phyloP scores from a whole-genome alignment of 2,329 filamentous ascomycete species.

The Raffaelea arxii region DNA sequence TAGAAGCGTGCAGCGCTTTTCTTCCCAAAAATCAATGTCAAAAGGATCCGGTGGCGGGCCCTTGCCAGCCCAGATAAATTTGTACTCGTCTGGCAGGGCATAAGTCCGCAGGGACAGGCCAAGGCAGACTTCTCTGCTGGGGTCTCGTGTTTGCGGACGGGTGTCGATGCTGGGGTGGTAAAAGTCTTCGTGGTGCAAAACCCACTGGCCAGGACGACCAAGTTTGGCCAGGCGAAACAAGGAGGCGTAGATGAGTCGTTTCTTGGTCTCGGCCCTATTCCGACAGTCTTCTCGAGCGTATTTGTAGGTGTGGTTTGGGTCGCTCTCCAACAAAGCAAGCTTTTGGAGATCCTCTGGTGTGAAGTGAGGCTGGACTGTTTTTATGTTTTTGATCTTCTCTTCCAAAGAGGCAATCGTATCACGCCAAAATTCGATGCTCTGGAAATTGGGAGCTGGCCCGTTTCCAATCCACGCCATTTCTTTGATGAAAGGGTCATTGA shows the following conservation, averaged over 20 bases:
- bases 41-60: neutral
- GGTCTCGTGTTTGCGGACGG: neutral
- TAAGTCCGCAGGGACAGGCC: no score
- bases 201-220: neutral
- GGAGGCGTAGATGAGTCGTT: neutral
- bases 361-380: neutral
- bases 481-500: neutral
- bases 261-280: neutral
- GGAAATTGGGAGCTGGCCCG: neutral
- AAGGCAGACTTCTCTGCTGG: neutral
- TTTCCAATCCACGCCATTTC: neutral
- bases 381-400: neutral
- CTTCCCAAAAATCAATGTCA: neutral
- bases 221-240: neutral
- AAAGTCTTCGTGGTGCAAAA: slow-evolving; percentile 1
- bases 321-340: neutral
- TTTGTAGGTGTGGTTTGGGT: neutral
- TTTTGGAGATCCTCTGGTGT: neutral
- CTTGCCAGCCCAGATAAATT: neutral
- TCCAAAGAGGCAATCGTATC: no score
- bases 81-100: neutral
- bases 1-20: neutral
- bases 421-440: neutral
- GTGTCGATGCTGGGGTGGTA: neutral
- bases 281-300: neutral